These are phyloP conservation scores for Carex cristatella DNA, from an alignment of 176 grass and related monocot species.

Conservation along the genomic window DNA sequence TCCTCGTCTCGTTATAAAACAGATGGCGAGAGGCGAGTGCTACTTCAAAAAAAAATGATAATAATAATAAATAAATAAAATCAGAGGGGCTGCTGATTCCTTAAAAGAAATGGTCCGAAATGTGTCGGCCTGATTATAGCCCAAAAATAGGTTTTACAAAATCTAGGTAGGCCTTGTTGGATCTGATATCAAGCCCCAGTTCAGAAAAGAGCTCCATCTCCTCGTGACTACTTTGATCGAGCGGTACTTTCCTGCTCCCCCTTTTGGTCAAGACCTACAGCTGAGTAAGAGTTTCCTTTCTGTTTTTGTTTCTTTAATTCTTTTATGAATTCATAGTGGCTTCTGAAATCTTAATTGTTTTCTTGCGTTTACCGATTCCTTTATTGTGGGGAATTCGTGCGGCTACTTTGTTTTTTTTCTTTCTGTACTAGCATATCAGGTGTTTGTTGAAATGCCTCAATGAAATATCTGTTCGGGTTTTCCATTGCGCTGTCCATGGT, in stretches of 20 bases:
- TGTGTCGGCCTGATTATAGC: not conserved
- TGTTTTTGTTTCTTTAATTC: not conserved
- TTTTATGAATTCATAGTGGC: not conserved
- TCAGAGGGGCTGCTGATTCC: not conserved
- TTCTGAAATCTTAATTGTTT: not conserved
- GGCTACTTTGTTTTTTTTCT: too few species aligned
- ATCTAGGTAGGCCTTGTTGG: not conserved
- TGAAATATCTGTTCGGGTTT: not conserved
- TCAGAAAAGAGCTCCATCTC: not conserved
- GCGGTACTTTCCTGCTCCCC: not conserved
- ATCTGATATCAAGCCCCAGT: not conserved
- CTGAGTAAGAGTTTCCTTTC: not conserved
- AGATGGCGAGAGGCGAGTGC: too few species aligned
- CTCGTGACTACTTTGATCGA: not conserved
- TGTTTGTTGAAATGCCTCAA: slow-evolving; percentile 41
- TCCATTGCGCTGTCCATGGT: not conserved
- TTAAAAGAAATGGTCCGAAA: not conserved
- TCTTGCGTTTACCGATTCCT: not conserved
- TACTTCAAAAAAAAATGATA: too few species aligned
- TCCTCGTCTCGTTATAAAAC: too few species aligned
- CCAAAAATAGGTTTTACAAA: not conserved
- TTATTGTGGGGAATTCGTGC: not conserved
- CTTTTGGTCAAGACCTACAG: not conserved
- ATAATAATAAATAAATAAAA: too few species aligned
- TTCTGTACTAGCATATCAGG: not conserved